phyloP scores from a whole-genome alignment of 371 early-diverging fungal genomes.

The Paraphysoderma sedebokerense region DNA sequence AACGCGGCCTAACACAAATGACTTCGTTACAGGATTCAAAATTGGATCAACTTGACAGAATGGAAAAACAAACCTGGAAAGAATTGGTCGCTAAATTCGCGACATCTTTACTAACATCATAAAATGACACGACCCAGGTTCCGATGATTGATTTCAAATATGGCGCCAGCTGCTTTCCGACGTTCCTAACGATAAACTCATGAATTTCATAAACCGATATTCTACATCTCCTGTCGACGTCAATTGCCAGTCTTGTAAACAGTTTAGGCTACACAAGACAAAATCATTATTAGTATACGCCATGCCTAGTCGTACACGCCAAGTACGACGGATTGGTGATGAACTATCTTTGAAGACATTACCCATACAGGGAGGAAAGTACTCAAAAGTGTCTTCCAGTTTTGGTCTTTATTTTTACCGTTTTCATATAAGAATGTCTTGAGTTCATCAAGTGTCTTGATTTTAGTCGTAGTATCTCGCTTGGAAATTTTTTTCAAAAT shows the following conservation, averaged over 20 bases:
- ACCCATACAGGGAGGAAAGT: too few species aligned
- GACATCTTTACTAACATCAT: conserved; percentile 40
- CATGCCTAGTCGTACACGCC: too few species aligned
- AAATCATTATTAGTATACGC: conserved; percentile 5
- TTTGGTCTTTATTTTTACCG: conserved; percentile 14
- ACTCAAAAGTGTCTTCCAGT: too few species aligned
- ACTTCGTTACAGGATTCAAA: too few species aligned
- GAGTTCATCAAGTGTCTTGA: conserved; percentile 48
- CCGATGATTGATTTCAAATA: conserved; percentile 36
- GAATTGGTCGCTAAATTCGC: not conserved
- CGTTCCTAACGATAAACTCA: conserved; percentile 23
- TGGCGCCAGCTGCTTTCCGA: conserved; percentile 40
- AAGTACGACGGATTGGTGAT: too few species aligned
- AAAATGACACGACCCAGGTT: conserved; percentile 39
- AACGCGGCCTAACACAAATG: conserved; percentile 29
- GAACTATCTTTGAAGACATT: too few species aligned
- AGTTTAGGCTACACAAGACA: conserved; percentile 18
- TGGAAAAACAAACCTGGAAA: conserved; percentile 24
- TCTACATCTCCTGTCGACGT: conserved; percentile 43
- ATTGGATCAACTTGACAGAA: too few species aligned
- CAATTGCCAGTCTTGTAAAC: conserved; percentile 35
- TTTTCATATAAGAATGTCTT: conserved; percentile 23
- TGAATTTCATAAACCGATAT: conserved; percentile 31
- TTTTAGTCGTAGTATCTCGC: conserved; percentile 43
- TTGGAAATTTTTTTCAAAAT: conserved; percentile 42